These are phyloP conservation scores for Symbiodinium natans DNA, from an alignment of 73 alveolate species.

Conservation along the genomic window DNA sequence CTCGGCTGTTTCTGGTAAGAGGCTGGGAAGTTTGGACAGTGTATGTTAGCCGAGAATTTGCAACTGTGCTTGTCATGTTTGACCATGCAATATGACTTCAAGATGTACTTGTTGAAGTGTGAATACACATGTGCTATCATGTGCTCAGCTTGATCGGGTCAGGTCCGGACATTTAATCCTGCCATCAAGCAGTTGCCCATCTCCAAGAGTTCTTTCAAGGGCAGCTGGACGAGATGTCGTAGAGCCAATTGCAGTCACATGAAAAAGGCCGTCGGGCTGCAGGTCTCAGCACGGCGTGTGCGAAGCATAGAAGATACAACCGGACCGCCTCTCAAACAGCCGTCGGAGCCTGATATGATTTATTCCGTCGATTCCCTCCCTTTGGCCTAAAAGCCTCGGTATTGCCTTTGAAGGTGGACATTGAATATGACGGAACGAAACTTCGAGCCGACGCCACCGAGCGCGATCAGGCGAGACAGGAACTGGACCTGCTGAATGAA, in stretches of 20 bases:
- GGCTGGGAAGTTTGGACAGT: no score
- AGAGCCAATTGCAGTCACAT: background rate
- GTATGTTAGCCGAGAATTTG: no score
- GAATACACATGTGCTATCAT: no score
- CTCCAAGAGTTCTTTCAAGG: background rate
- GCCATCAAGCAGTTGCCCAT: conserved; percentile 63
- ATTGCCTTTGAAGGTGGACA: conserved; percentile 42
- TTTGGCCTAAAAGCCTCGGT: no score
- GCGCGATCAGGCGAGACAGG: conserved; percentile 43
- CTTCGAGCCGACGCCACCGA: conserved; percentile 71
- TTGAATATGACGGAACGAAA: conserved; percentile 74
- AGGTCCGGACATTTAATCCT: conserved; percentile 83
- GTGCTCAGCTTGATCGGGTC: background rate
- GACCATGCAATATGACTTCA: no score
- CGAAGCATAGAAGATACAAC: conserved; percentile 73
- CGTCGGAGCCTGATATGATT: background rate
- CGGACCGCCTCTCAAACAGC: conserved; percentile 64
- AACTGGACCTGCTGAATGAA: background rate
- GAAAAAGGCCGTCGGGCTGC: background rate
- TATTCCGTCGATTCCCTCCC: no score
- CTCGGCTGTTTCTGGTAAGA: no score
- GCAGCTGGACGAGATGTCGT: background rate
- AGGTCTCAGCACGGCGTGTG: conserved; percentile 74
- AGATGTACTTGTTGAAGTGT: no score
- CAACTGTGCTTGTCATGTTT: no score